Evolutionary conservation across 306 rosid species (phyloP), one percentile per base, ranked within the genome.

Genomic region (Lathyrus tuberosus): DNA sequence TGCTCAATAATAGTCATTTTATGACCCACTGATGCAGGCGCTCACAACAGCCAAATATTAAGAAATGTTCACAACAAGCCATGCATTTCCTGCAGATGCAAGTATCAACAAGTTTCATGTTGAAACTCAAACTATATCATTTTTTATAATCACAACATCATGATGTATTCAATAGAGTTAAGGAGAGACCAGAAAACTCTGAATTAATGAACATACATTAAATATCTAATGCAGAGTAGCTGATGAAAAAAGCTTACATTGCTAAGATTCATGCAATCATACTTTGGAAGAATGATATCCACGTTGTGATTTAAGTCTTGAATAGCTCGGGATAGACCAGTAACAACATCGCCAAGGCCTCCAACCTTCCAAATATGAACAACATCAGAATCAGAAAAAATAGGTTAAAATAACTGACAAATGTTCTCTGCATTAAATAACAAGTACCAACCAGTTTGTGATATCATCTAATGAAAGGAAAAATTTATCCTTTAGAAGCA

Each of bases 321-420:
- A 69, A 92, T 80, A 65, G 92, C 98, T 63, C 95, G 86, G 22
- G 98, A 92, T 48, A 89, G 82, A 84, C 98, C 75, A 64, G 96
- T 92, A 63, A 92, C 95, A 82, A 92, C 98, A 69, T 92, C 98
- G 82, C 92, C 98, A 59, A 92, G 96, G 67, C 98, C 98, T 81
- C 98, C 98, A 80, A 92, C 96, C 98, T 92, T 78, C 69, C 83
- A 71, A 42, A 65, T 38, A 79, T 44, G 60, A 51, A 49, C 37
- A 71, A 62, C 38, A 53, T 16, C 35, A 71, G 5, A 71, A 66
- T 48, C 76, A 43, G 52, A 64, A 67, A 62, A 64, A 60, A 59
- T 1, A 35, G n/a, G 35, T 49, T 57, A 70, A 28, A 61, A 57
- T 30, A 17, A 79, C 58, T 60, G 31, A 33, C 30, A 51, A 53